Evolutionary conservation across 2,329 filamentous ascomycete species (phyloP), one percentile per base, ranked within the genome.

Genomic region (Arthroderma sp.): DNA sequence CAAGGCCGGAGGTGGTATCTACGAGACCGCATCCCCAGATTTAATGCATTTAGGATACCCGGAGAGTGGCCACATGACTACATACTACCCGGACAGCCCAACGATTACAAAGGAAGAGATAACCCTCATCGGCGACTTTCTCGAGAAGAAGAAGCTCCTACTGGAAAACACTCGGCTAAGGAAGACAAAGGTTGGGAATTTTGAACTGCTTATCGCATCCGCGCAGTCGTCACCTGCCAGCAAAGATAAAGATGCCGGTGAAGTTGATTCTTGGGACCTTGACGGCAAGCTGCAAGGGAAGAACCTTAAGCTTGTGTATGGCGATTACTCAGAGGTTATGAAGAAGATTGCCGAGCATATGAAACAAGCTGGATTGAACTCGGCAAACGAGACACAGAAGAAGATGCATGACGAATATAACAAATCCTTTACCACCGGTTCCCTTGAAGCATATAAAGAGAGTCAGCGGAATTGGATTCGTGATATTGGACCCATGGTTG

Each of bases 401-500:
- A 72, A 77, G 42, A 87, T 87, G 81, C 73, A 85, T 53, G 64
- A 73, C 30, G 77, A 83, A 27, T 91, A 91, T 59, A 77, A 76
- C 48, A 77, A 80, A 53, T 86, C 83, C 0, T 91, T 91, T 54
- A 72, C 75, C 43, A 73, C 74, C 22, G 85, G 85, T 33, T 87
- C 83, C 27, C 71, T 89, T 40, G 72, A 84, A 49, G 78, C 78
- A 8, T 88, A 84, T 70, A 88, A 88, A 63, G 77, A 89, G 58
- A 81, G 80, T 51, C 85, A 91, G 61, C 74, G 83, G 51, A 76
- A 74, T 55, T 91, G 85, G 85, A 85, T 91, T 52, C 78, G 80
- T 57, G 84, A 93, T 59, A 85, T 87, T 61, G 80, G 81, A 15
- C 85, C 85, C 3, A 78, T 76, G 64, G 77, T 93, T 31, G 85